Evolutionary conservation across 106 monocot genomes (phyloP).

Genomic region (Xerophyta viscosa): DNA sequence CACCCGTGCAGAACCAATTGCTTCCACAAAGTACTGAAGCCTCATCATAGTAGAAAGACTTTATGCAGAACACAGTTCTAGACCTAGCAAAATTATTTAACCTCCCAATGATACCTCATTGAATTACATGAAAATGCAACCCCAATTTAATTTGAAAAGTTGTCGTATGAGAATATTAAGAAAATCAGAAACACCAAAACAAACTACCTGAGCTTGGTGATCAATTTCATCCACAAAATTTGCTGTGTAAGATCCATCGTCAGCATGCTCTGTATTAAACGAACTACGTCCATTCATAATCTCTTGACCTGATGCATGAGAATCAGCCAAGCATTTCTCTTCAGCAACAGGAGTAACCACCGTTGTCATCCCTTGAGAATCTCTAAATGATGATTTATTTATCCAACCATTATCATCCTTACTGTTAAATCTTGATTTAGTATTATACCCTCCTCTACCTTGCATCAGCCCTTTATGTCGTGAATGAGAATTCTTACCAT

Average conservation of each 20-base stretch:
- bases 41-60: too few relatives aligned
- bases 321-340: not conserved
- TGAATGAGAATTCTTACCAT: slow-evolving; percentile 14
- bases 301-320: slow-evolving; percentile 15
- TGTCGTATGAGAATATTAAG: too few relatives aligned
- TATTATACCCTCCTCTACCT: slow-evolving; percentile 17
- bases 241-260: slow-evolving; percentile 5
- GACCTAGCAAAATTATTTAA: too few relatives aligned
- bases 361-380: slow-evolving; percentile 9
- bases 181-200: too few relatives aligned
- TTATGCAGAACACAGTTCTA: too few relatives aligned
- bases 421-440: slow-evolving; percentile 19
- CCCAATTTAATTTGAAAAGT: too few relatives aligned
- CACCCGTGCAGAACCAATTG: too few relatives aligned
- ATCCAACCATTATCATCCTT: slow-evolving; percentile 20
- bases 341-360: not conserved
- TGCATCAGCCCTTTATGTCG: slow-evolving; percentile 15
- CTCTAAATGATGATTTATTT: slow-evolving; percentile 21
- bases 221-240: slow-evolving; percentile 39
- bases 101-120: too few relatives aligned
- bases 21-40: too few relatives aligned
- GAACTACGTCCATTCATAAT: slow-evolving; percentile 17
- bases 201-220: slow-evolving; percentile 48
- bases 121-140: too few relatives aligned
- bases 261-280: slow-evolving; percentile 3